Conservation (phyloP, 495 filamentous ascomycete genomes). For the Hypomontagnella submonticulosa region DNA sequence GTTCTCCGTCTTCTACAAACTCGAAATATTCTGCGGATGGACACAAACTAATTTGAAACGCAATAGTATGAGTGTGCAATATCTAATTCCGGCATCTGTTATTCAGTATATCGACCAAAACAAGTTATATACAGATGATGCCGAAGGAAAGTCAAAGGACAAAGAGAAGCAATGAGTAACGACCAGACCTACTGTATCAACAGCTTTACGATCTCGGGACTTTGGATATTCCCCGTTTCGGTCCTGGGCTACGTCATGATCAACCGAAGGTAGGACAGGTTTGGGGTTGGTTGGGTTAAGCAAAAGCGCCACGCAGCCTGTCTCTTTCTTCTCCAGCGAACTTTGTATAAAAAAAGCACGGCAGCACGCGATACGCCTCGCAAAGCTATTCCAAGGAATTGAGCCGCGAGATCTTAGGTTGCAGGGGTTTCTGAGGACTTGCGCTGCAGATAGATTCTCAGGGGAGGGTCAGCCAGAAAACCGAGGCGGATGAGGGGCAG, state of each 20-base stretch:
- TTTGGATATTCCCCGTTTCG: slow-evolving; percentile 6
- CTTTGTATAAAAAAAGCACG: slow-evolving; percentile 16
- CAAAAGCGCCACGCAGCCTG: slow-evolving; percentile 1
- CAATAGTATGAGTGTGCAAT: slow-evolving; percentile 49
- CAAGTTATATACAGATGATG: slow-evolving; percentile 76
- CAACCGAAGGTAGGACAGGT: slow-evolving; percentile 1
- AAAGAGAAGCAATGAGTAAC: slow-evolving; percentile 47
- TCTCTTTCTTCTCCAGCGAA: slow-evolving; percentile 18
- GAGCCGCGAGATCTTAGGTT: too few species aligned
- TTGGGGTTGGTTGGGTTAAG: slow-evolving; percentile 15
- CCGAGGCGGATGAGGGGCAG: too few species aligned
- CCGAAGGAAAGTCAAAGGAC: slow-evolving; percentile 46
- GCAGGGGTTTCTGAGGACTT: too few species aligned
- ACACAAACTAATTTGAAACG: slow-evolving; percentile 37
- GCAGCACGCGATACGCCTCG: neutral
- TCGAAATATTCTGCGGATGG: slow-evolving; percentile 43
- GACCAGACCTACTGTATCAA: slow-evolving; percentile 3
- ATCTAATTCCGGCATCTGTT: slow-evolving; percentile 71
- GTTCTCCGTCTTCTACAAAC: slow-evolving; percentile 37
- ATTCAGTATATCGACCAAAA: slow-evolving; percentile 84
- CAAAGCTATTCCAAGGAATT: too few species aligned
- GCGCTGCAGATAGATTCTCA: too few species aligned
- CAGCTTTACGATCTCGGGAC: neutral
- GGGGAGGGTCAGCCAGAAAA: too few species aligned
- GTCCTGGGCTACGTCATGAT: slow-evolving; percentile 20